Evolutionary conservation across 805 yeast genomes (phyloP), one percentile per base, ranked within the genome.

Genomic region (Kodamaea kaohsiungensis): DNA sequence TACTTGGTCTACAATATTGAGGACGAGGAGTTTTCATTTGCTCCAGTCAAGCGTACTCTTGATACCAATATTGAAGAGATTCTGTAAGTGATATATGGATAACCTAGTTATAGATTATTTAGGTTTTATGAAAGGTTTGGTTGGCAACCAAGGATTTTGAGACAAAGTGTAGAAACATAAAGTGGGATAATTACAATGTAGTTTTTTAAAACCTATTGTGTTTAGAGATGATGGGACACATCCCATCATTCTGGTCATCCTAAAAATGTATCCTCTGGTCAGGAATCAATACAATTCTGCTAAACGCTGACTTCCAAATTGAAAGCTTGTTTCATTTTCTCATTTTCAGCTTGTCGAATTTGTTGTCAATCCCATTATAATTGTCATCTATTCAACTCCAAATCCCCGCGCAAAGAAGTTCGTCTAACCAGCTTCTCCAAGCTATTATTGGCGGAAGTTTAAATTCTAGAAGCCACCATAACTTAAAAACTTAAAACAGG

Each of bases 1-100:
- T 87, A 85, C 65, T 76, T 83, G 37, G 88, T 85, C 8, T 85
- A 79, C 66, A 86, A 87, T 64, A 67, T 85, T 39, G 88, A 83
- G 38, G 78, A 79, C 60, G 68, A 69, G 49, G 75, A 80, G 60
- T 71, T 87, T 46, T 82, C 87, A 2, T 61, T 87, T 16, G 64
- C 72, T 12, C 70, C 63, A 49, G 68, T 58, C 15, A 60, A 58
- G 17, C 61, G 63, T 37, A 60, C 71, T 22, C 49, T 59, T 47
- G 62, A 65, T 9, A 71, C 68, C 56, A 66, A 80, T 52, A 75
- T 83, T 25, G 13, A 8, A n/a, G 54, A 51, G 47, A 46, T 51
- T 27, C 7, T 43, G 48, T 39, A 35, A 27, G 27, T 15, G 3
- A 22, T 43, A 17, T 2, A 30, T 10, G 46, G 6, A 22, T 6